Percentiles rank a stretch among this genome's conserved stretches.
phyloP scores from a whole-genome alignment of 2,329 filamentous ascomycete genomes.

The Botrytis paeoniae region DNA sequence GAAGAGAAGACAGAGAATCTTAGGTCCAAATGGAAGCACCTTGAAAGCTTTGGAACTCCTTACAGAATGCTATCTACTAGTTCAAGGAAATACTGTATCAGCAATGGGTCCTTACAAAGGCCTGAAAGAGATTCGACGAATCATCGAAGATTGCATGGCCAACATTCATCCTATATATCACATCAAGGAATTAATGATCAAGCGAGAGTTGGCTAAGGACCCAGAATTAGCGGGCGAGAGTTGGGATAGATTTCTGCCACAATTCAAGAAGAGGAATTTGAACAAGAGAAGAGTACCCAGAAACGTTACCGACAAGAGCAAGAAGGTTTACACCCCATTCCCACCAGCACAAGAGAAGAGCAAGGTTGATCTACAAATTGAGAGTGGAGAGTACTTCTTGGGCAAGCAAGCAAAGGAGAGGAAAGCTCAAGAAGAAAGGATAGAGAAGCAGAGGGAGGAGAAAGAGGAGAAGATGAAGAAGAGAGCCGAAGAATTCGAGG shows the following conservation, averaged over 20 bases:
- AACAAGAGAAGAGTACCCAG: constrained; percentile 78
- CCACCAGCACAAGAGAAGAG: constrained; percentile 96
- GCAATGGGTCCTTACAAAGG: constrained; percentile 92
- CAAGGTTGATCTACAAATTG: constrained; percentile 97
- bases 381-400: constrained; percentile 95
- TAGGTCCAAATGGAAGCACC: constrained; percentile 88
- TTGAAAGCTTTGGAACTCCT: constrained; percentile 91
- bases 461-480: constrained; percentile 86
- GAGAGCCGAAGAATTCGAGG: constrained; percentile 79
- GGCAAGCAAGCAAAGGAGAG: constrained; percentile 90
- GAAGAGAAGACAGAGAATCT: constrained; percentile 86
- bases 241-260: constrained; percentile 94
- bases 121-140: constrained; percentile 83
- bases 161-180: constrained; percentile 90
- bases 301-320: constrained; percentile 87
- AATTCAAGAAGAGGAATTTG: constrained; percentile 93
- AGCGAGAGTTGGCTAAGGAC: constrained; percentile 86
- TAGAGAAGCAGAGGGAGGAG: constrained; percentile 82
- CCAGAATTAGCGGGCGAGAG: constrained; percentile 81
- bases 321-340: constrained; percentile 96
- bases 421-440: constrained; percentile 71
- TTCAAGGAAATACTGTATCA: constrained; percentile 93
- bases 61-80: constrained; percentile 87
- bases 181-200: constrained; percentile 95
- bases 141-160: constrained; percentile 93